These are phyloP conservation scores for Paecilomyces variotii DNA, from an alignment of 2,329 filamentous ascomycete genomes.

Conservation along the genomic window DNA sequence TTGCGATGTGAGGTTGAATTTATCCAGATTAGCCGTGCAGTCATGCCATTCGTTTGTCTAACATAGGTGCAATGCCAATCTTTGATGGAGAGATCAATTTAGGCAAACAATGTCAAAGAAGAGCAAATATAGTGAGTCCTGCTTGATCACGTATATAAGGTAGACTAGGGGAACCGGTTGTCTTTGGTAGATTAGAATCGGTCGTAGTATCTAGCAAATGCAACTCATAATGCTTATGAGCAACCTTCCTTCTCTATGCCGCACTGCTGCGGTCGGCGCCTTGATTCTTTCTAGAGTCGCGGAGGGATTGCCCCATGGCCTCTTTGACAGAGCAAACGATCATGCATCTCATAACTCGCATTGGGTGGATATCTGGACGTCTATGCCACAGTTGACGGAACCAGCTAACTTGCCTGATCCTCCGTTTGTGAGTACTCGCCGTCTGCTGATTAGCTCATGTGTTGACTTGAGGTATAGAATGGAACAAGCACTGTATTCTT, in stretches of 20 bases:
- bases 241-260: background rate
- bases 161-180: background rate
- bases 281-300: background rate
- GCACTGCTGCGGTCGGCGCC: background rate
- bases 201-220: background rate
- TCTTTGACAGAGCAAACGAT: background rate
- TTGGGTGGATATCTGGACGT: constrained; percentile 58
- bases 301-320: background rate
- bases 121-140: background rate
- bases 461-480: constrained; percentile 34
- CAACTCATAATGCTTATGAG: background rate
- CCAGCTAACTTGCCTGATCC: constrained; percentile 52
- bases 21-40: background rate
- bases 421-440: constrained; percentile 44
- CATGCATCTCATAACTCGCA: constrained; percentile 19
- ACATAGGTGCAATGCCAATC: background rate
- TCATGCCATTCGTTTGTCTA: background rate
- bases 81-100: background rate
- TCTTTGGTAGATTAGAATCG: background rate
- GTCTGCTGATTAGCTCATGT: constrained; percentile 4
- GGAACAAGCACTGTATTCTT: constrained; percentile 46
- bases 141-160: background rate
- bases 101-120: background rate
- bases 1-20: background rate
- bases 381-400: constrained; percentile 60